Evolutionary conservation across 805 yeast genomes (phyloP), one percentile per base, ranked within the genome.

Genomic region (Nakazawaea wyomingensis): DNA sequence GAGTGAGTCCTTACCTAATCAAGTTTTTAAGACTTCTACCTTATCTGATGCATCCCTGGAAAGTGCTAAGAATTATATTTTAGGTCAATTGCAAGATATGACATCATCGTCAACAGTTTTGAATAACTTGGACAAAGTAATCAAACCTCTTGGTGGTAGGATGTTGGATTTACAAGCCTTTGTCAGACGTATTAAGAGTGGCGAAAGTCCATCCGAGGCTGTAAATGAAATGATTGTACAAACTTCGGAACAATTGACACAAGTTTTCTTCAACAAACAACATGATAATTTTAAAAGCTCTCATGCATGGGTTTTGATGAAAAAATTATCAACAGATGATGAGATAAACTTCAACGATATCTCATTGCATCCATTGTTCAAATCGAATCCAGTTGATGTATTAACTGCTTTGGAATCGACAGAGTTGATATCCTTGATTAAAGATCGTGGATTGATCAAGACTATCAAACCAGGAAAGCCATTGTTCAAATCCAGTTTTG

Each of bases 101-200:
- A 45, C 45, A 13, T 47, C 54, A 3, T 29, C 44, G 3, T 19
- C 52, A 5, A 50, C 52, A 18, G 48, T 59, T 4, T 48, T 52
- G 10, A 48, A 55, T 2, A 71, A 69, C 8, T 68, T 89, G 19
- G 81, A 77, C 19, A 61, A 65, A 4, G 73, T 81, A 26, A 64
- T 90, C 27, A 77, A 67, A 21, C 95, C 96, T 10, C 64, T 93
- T 21, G 99, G 99, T 17, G 99, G 99, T 32, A 78, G 99, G 49
- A 85, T 91, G 90, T 71, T 89, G 35, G 99, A 93, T 60, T 69
- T 93, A 40, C 96, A 93, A 61, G 82, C 91, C 22, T 89, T 87
- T 62, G 84, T 84, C 1, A 76, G 98, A 57, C 82, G 98, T 40
- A 76, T 93, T 14, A 80, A 80, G 53, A 79, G 91, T 1, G 99